These are phyloP conservation scores for Pleurozium schreberi DNA, from an alignment of 225 moss, liverwort and hornwort genomes.

Conservation along the genomic window DNA sequence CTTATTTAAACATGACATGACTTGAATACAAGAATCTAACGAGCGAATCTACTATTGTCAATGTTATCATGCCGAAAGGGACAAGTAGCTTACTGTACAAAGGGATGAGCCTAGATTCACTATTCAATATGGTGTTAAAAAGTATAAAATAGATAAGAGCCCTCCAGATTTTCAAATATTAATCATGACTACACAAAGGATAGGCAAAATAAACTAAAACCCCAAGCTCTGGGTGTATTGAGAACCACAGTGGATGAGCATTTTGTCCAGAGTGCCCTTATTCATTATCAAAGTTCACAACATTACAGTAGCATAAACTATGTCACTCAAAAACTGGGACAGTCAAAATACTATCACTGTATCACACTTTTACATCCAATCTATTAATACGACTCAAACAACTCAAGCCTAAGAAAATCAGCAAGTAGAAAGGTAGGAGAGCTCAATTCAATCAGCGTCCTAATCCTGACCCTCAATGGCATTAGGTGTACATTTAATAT, in stretches of 20 bases:
- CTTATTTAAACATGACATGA: background rate
- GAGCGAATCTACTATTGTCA: background rate
- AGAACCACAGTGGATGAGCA: background rate
- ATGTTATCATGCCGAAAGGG: background rate
- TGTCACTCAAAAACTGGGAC: background rate
- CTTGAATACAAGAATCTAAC: background rate
- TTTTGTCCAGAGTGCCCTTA: background rate
- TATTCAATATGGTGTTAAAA: background rate
- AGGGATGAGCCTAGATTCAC: background rate
- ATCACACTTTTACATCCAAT: background rate
- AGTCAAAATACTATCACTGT: background rate
- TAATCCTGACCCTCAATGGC: background rate
- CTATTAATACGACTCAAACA: background rate
- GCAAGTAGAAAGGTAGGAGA: background rate
- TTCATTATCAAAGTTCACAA: slow-evolving; percentile 1
- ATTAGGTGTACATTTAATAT: no score
- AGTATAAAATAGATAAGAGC: background rate
- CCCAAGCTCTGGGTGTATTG: background rate
- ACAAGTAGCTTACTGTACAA: background rate
- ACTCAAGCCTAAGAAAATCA: background rate
- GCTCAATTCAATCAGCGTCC: background rate
- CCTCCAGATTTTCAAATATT: background rate
- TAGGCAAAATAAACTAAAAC: background rate
- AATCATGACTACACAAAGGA: background rate
- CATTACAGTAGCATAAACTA: background rate